phyloP scores from a whole-genome alignment of 345 rosid genomes.

The Anacardium occidentale region DNA sequence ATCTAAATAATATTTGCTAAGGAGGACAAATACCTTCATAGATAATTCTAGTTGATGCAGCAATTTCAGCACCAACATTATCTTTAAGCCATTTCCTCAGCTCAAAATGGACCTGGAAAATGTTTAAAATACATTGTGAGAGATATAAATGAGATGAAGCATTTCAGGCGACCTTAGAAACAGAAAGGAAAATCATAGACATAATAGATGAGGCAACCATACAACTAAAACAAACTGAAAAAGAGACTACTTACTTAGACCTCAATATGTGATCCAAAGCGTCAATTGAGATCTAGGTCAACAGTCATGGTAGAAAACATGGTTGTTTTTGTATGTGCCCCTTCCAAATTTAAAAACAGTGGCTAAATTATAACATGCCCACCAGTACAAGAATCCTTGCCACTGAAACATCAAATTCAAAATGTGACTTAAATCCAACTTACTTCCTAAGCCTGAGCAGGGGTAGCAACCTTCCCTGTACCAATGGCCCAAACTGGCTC shows the following conservation, averaged over 20 bases:
- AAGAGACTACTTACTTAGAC: neutral
- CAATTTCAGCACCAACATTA: constrained; percentile 56
- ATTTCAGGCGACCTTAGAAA: neutral
- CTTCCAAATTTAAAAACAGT: neutral
- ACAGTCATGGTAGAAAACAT: neutral
- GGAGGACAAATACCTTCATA: constrained; percentile 56
- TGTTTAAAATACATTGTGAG: neutral
- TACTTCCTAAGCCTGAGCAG: constrained; percentile 79
- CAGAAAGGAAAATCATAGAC: neutral
- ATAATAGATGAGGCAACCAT: neutral
- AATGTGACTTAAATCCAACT: constrained; percentile 10
- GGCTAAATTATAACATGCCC: neutral
- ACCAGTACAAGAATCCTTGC: neutral
- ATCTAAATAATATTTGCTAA: neutral
- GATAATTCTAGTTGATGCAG: constrained; percentile 58
- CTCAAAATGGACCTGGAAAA: constrained; percentile 52
- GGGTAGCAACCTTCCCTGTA: constrained; percentile 78
- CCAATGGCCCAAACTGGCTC: constrained; percentile 93
- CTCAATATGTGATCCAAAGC: neutral
- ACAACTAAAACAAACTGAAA: neutral
- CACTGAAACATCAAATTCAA: neutral
- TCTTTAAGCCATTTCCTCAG: constrained; percentile 68
- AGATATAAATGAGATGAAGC: neutral
- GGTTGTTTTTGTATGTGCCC: neutral
- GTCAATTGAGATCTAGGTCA: no score